These are phyloP conservation scores for Blepharisma undulans DNA, from an alignment of 169 alveolate genomes.

Conservation along the genomic window DNA sequence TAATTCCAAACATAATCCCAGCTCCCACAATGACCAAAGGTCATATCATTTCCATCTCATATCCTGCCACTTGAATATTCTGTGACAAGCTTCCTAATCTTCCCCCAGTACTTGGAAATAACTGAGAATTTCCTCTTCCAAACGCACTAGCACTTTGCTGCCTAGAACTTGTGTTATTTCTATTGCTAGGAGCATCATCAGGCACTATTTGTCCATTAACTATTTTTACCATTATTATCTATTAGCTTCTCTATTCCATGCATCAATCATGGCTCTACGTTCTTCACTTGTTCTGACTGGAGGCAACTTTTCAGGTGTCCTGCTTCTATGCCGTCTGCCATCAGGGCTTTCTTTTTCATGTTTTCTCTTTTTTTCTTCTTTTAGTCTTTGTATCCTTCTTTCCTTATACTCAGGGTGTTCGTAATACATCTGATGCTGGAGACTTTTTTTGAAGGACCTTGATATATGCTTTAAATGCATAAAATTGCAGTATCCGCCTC, in stretches of 20 bases:
- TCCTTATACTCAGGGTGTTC: slow-evolving; percentile 96
- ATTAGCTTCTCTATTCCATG: slow-evolving; percentile 90
- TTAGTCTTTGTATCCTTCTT: slow-evolving; percentile 68
- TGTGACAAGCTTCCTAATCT: background rate
- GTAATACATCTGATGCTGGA: slow-evolving; percentile 95
- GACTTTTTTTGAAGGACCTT: slow-evolving; percentile 89
- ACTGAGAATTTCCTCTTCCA: background rate
- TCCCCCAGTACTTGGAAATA: background rate
- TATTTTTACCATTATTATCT: background rate
- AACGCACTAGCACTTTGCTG: background rate
- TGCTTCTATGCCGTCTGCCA: slow-evolving; percentile 45
- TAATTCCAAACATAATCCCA: background rate
- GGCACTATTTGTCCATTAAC: background rate
- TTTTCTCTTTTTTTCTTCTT: slow-evolving; percentile 52
- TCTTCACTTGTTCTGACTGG: slow-evolving; percentile 89
- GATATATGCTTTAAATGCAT: slow-evolving; percentile 99
- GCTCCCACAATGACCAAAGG: background rate
- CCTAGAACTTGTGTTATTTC: background rate
- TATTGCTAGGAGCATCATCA: background rate
- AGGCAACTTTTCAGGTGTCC: slow-evolving; percentile 52
- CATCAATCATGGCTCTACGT: slow-evolving; percentile 92
- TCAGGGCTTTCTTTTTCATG: slow-evolving; percentile 50
- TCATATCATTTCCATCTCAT: background rate
- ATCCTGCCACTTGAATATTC: background rate
- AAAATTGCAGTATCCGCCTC: slow-evolving; percentile 99